Evolutionary conservation across 306 rosid genomes (phyloP), one percentile per base, ranked within the genome.

Genomic region (Argentina anserina): DNA sequence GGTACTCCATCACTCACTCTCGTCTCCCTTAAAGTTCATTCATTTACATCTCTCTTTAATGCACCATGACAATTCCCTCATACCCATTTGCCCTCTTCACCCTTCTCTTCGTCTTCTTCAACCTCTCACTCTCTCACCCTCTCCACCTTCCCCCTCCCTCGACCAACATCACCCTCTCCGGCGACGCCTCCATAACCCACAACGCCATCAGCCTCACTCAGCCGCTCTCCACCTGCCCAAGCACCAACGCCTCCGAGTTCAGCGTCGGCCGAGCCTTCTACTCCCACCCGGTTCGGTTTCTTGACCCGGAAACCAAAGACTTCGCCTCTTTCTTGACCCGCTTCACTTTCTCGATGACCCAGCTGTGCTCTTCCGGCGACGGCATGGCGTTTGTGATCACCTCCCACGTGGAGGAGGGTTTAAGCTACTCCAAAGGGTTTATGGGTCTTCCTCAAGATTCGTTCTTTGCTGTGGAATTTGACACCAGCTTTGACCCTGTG

Each of bases 381-480:
- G 98, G 97, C 66, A 59, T 93, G 36, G 84, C 93, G 3, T 90
- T 93, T 71, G 83, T 90, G 68, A 83, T 88, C 1, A n/a, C 88
- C 21, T 73, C 90, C 8, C 62, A 78, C 64, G 71, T 88, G 56
- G 71, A 81, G 50, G 70, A 81, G 1, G 79, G 77, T 31, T 77
- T 83, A 28, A 78, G 74, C 64, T 46, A 69, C 64, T 76, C 86
- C 2, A 42, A 3, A 9, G 92, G 92, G 7, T 76, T 84, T 21
- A 83, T 93, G 84, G 92, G 92, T 34, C 93, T 93, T 23, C 98
- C 97, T 10, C 61, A 78, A 81, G 83, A 80, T 42, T 73, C 91
- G 3, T 92, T 84, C 80, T 79, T 93, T 60, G 97, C 96, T 0
- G 88, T 93, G 7, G 96, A 93, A 63, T 93, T 90, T 9, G 98